Evolutionary conservation across 495 filamentous ascomycete genomes (phyloP).

Genomic region (Podospora didyma): DNA sequence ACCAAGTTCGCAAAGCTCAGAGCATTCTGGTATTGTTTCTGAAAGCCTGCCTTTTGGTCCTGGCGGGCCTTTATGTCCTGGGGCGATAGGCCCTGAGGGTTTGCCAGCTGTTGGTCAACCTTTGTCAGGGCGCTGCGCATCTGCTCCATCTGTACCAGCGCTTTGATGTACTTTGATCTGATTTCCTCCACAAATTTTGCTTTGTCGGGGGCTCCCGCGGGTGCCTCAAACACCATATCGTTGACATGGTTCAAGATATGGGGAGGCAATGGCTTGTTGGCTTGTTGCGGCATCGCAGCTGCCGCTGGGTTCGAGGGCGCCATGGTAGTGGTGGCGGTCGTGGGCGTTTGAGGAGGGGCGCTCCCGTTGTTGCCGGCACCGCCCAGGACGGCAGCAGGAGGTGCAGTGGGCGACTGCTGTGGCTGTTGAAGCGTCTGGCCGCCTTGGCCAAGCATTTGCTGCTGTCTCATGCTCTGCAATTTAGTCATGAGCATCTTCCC

Average conservation of each 20-base stretch:
- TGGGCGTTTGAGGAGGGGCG: background rate
- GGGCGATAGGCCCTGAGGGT: conserved; percentile 20
- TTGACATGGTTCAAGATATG: conserved; percentile 33
- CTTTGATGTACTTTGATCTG: conserved; percentile 29
- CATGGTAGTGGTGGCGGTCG: background rate
- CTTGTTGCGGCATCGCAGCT: conserved; percentile 1
- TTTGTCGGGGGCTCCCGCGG: conserved; percentile 17
- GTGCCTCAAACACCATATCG: conserved; percentile 29
- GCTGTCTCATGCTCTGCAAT: conserved; percentile 34
- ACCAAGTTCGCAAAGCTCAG: conserved; percentile 29
- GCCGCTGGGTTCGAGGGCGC: background rate
- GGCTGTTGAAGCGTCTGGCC: conserved; percentile 1
- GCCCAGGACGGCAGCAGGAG: background rate
- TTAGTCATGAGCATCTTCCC: conserved; percentile 59
- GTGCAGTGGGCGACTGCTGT: background rate
- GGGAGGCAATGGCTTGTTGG: conserved; percentile 19
- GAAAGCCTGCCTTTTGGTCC: conserved; percentile 24
- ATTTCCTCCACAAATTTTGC: conserved; percentile 29
- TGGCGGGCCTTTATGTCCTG: conserved; percentile 33
- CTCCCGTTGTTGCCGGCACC: background rate
- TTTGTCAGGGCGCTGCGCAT: conserved; percentile 14
- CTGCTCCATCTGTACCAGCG: conserved; percentile 34
- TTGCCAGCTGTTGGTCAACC: conserved; percentile 28
- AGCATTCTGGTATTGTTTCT: conserved; percentile 32
- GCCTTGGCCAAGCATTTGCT: conserved; percentile 6